phyloP scores from a whole-genome alignment of 2,329 filamentous ascomycete species.

The Clarireedia sp. region DNA sequence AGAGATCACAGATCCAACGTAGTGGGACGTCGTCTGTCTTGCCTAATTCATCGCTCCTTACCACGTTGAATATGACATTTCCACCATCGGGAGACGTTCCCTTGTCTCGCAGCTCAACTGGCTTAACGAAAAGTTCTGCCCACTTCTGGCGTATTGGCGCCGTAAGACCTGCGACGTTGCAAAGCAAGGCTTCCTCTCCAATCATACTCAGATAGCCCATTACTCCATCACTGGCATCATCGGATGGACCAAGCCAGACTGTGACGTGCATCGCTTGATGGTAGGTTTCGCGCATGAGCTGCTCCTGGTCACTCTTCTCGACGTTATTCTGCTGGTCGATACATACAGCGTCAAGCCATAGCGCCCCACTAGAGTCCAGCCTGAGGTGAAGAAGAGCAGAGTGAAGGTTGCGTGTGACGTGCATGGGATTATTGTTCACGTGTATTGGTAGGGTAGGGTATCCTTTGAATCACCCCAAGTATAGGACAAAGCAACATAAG shows the following conservation, averaged over 20 bases:
- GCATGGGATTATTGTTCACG: background rate
- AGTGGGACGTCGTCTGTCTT: no score
- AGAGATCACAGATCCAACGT: no score
- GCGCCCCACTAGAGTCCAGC: background rate
- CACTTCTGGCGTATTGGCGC: no score
- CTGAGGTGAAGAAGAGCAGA: background rate
- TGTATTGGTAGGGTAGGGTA: background rate
- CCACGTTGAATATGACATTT: no score
- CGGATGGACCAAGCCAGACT: background rate
- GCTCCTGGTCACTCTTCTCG: background rate
- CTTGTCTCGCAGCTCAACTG: no score
- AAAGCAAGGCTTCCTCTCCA: no score
- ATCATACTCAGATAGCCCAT: no score
- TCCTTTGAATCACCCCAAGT: background rate
- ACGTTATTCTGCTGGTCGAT: background rate
- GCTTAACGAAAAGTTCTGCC: no score
- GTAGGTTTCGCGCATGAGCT: background rate
- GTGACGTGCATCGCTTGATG: background rate
- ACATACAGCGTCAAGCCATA: background rate
- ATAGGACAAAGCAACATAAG: background rate
- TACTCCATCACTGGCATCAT: no score
- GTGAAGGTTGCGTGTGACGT: background rate
- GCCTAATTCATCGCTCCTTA: no score
- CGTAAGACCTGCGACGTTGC: no score
- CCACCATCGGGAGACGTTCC: no score